Evolutionary conservation across 2,329 filamentous ascomycete species (phyloP), one percentile per base, ranked within the genome.

Genomic region (Dissoconium aciculare): DNA sequence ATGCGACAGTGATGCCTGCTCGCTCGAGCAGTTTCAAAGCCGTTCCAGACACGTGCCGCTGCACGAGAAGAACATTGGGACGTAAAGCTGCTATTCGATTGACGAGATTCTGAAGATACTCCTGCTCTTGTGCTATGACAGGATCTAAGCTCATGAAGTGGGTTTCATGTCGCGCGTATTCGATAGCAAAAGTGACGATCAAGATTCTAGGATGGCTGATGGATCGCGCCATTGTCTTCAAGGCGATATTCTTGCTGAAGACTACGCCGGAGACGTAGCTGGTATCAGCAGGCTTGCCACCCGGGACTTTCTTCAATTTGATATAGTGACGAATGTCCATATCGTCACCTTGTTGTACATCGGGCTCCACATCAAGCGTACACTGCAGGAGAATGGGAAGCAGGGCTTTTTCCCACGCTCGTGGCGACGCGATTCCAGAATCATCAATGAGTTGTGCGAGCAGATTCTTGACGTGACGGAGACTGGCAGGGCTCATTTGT

Each of bases 61-160:
- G 80, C 1, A 89, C 83, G n/a, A 98, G 67, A 11, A 98, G 63
- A 8, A 98, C 65, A 30, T 87, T 80, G 5, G 89, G 89, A 17
- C 75, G 71, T 15, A 94, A 64, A 21, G 83, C 82, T 35, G 81
- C 75, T 44, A 98, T 95, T 32, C 89, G 74, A 49, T 82, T 85
- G 15, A 98, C 84, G 34, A 98, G 71, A 48, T 93, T 89, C 43
- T 78, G 72, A 15, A 98, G 63, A 43, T 89, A 98, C 50, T 98
- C 89, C 42, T 81, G 78, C 57, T 98, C 91, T 54, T 98, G 89
- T 33, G 87, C 80, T 45, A 98, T 93, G 33, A 98, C 84, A 17
- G 87, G 87, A 46, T 95, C 84, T 29, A 98, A 61, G 46, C 89
- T 98, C 85, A 98, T 94, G 53, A 98, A 95, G 52, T 95, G 85